These are phyloP conservation scores for Curvularia spicifera DNA, from an alignment of 2,329 filamentous ascomycete species.

Conservation along the genomic window DNA sequence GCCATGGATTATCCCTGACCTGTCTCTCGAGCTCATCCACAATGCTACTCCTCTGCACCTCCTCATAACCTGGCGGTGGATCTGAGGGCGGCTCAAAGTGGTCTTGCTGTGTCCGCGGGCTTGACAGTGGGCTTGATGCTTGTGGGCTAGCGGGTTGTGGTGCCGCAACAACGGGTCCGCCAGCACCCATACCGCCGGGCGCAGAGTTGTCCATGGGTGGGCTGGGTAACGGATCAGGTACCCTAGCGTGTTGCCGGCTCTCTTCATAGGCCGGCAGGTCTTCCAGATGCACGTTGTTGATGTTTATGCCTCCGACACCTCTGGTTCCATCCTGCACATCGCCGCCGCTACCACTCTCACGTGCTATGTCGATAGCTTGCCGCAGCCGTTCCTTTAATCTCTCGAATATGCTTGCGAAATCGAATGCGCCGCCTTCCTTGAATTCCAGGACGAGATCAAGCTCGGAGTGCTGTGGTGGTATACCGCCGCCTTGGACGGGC, in stretches of 20 bases:
- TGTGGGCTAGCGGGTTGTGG: slow-evolving; percentile 30
- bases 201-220: slow-evolving; percentile 22
- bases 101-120: slow-evolving; percentile 35
- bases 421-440: slow-evolving; percentile 92
- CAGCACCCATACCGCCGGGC: slow-evolving; percentile 17
- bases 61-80: slow-evolving; percentile 89
- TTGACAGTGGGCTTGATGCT: slow-evolving; percentile 40
- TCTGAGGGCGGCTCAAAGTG: slow-evolving; percentile 66
- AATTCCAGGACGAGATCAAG: slow-evolving; percentile 87
- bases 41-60: slow-evolving; percentile 82
- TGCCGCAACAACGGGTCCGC: slow-evolving; percentile 25
- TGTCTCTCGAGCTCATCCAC: slow-evolving; percentile 71
- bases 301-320: slow-evolving; percentile 59
- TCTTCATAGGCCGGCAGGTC: slow-evolving; percentile 88
- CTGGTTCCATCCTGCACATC: slow-evolving; percentile 50
- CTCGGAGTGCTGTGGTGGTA: slow-evolving; percentile 74
- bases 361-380: slow-evolving; percentile 77
- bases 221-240: slow-evolving; percentile 42
- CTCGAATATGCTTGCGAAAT: slow-evolving; percentile 84
- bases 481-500: slow-evolving; percentile 82
- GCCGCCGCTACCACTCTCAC: slow-evolving; percentile 66
- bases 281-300: slow-evolving; percentile 76
- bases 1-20: slow-evolving; percentile 36
- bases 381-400: slow-evolving; percentile 81
- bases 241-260: slow-evolving; percentile 50